Evolutionary conservation across 1,139 yeast species (phyloP).

Genomic region (Kodamaea fungicola): DNA sequence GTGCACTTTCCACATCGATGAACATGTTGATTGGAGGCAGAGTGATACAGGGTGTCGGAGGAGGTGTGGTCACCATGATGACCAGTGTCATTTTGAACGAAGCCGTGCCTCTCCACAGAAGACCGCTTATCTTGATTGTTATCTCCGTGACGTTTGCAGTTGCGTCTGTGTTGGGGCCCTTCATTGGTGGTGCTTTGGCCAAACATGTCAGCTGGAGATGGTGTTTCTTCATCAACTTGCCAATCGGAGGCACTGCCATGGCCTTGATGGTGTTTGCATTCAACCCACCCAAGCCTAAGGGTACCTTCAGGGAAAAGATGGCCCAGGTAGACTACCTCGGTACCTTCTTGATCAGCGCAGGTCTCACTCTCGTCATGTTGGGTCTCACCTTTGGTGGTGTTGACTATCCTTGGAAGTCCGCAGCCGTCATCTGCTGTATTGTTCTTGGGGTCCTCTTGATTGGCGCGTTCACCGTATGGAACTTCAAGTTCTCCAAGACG

Average conservation of each 20-base stretch:
- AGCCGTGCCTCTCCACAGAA: slow-evolving; percentile 16
- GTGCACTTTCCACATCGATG: slow-evolving; percentile 17
- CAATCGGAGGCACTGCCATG: slow-evolving; percentile 21
- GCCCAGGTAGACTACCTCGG: slow-evolving; percentile 48
- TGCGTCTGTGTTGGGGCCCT: slow-evolving; percentile 23
- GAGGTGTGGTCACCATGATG: slow-evolving; percentile 19
- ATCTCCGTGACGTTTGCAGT: slow-evolving; percentile 19
- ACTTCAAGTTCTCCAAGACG: slow-evolving; percentile 39
- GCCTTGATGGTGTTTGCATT: slow-evolving; percentile 27
- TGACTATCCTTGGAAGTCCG: slow-evolving; percentile 49
- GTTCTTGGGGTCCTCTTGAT: slow-evolving; percentile 49
- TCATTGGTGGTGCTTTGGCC: slow-evolving; percentile 24
- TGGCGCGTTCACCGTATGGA: slow-evolving; percentile 43
- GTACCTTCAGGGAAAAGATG: slow-evolving; percentile 39
- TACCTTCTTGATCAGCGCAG: slow-evolving; percentile 36
- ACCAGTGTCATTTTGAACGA: slow-evolving; percentile 18
- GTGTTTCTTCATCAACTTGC: slow-evolving; percentile 25
- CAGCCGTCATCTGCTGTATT: slow-evolving; percentile 52
- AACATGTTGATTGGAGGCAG: slow-evolving; percentile 22
- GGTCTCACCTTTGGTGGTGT: slow-evolving; percentile 53
- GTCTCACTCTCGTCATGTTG: slow-evolving; percentile 42
- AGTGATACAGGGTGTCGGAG: slow-evolving; percentile 40
- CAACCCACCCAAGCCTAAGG: slow-evolving; percentile 54
- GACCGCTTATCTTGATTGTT: slow-evolving; percentile 16
- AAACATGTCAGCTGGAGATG: slow-evolving; percentile 21